Evolutionary conservation across 2,329 filamentous ascomycete genomes (phyloP).

Genomic region (Microascus cirrosus): DNA sequence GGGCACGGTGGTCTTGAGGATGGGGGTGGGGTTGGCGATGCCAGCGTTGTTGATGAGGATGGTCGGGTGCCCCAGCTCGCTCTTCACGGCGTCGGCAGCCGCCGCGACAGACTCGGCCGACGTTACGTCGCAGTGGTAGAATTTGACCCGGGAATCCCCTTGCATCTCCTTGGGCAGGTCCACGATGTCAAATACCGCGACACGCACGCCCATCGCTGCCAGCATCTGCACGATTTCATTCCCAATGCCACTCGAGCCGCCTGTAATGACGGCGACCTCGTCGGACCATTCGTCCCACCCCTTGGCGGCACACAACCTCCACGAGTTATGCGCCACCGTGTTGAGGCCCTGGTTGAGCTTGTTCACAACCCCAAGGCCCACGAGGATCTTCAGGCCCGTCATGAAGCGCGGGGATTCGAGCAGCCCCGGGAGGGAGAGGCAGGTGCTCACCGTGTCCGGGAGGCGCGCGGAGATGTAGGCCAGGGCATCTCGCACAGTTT

Average conservation of each 20-base stretch:
- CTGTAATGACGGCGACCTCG: conserved; percentile 64
- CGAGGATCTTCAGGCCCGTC: conserved; percentile 12
- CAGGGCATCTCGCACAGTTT: neutral
- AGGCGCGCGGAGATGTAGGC: neutral
- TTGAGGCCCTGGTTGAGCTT: conserved; percentile 18
- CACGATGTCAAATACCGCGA: conserved; percentile 58
- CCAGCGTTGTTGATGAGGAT: conserved; percentile 66
- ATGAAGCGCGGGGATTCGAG: neutral
- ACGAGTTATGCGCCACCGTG: conserved; percentile 21
- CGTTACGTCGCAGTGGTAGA: conserved; percentile 61
- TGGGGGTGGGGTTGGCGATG: conserved; percentile 46
- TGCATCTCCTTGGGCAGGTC: conserved; percentile 12
- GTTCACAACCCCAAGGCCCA: conserved; percentile 17
- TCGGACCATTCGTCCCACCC: conserved; percentile 51
- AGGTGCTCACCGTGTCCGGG: neutral
- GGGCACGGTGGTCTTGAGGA: conserved; percentile 45
- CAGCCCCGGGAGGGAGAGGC: neutral
- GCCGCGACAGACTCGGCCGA: conserved; percentile 39
- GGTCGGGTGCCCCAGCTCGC: conserved; percentile 50
- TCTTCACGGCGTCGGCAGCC: conserved; percentile 40
- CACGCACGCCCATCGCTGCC: conserved; percentile 52
- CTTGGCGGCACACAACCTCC: conserved; percentile 15
- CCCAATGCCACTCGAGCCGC: conserved; percentile 66
- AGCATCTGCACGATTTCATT: conserved; percentile 52
- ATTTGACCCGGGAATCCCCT: conserved; percentile 42